Evolutionary conservation across 169 alveolate genomes (phyloP).

Genomic region (Ichthyophthirius multifiliis): DNA sequence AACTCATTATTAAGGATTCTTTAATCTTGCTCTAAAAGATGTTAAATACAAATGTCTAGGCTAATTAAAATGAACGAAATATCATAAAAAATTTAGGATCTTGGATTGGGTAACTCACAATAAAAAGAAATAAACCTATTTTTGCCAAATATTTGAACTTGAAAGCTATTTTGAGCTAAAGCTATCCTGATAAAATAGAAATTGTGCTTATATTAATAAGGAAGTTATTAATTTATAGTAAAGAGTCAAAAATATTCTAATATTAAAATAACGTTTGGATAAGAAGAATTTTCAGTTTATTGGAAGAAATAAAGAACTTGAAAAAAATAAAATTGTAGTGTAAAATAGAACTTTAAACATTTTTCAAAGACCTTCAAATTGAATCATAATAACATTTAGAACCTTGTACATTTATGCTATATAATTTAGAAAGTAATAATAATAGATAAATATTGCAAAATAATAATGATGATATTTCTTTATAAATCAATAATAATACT

Average conservation of each 20-base stretch:
- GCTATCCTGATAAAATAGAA: conserved; percentile 46
- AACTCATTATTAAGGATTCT: conserved; percentile 50
- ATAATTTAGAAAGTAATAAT: too few relatives aligned
- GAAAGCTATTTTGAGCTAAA: conserved; percentile 50
- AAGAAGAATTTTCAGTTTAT: conserved; percentile 48
- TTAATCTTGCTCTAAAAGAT: conserved; percentile 35
- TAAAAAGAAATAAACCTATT: conserved; percentile 67
- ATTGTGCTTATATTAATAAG: conserved; percentile 61
- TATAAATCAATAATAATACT: too few relatives aligned
- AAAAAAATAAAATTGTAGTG: conserved; percentile 26
- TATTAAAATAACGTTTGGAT: conserved; percentile 78
- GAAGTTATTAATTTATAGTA: conserved; percentile 59
- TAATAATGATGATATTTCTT: too few relatives aligned
- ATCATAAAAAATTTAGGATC: conserved; percentile 62
- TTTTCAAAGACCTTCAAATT: conserved; percentile 35
- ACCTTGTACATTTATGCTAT: neutral
- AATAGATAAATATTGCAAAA: neutral
- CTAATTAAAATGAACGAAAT: conserved; percentile 44
- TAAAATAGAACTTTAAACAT: conserved; percentile 36
- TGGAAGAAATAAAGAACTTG: conserved; percentile 50
- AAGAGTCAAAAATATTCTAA: conserved; percentile 62
- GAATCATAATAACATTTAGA: conserved; percentile 12
- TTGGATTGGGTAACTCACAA: conserved; percentile 67
- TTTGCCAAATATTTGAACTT: conserved; percentile 61
- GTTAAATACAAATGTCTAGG: conserved; percentile 23